phyloP scores from a whole-genome alignment of 1,284 basidiomycete species.

The Anthracocystis panici-leucophaei region DNA sequence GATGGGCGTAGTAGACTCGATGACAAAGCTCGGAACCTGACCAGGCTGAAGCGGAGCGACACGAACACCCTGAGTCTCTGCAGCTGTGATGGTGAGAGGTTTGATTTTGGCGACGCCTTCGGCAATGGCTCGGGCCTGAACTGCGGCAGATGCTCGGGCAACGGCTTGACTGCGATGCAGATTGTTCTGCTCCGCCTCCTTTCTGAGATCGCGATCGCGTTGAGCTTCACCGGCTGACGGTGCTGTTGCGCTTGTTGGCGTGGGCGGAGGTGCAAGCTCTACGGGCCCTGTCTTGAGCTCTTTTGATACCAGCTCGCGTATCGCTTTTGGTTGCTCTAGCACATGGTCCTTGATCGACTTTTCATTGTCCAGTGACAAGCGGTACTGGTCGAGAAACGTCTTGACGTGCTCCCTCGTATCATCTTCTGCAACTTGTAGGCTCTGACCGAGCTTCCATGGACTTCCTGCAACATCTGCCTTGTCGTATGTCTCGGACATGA shows the following conservation, averaged over 20 bases:
- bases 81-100: conserved; percentile 42
- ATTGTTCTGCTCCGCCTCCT: conserved; percentile 27
- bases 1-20: conserved; percentile 38
- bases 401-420: conserved; percentile 33
- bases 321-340: conserved; percentile 32
- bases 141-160: conserved; percentile 37
- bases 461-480: conserved; percentile 36
- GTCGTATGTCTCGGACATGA: conserved; percentile 48
- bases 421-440: conserved; percentile 32
- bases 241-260: conserved; percentile 36
- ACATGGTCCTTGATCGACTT: conserved; percentile 34
- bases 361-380: conserved; percentile 24
- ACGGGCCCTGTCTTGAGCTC: conserved; percentile 37
- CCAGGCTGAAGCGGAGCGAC: conserved; percentile 49
- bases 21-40: conserved; percentile 51
- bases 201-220: conserved; percentile 39
- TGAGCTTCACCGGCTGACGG: conserved; percentile 35
- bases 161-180: conserved; percentile 43
- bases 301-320: conserved; percentile 31
- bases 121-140: conserved; percentile 38
- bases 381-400: conserved; percentile 26
- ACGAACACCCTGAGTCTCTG: conserved; percentile 42
- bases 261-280: conserved; percentile 45
- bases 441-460: conserved; percentile 45
- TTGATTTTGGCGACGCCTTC: conserved; percentile 45